Evolutionary conservation across 2,329 filamentous ascomycete genomes (phyloP).

Genomic region (Trichoderma harzianum): DNA sequence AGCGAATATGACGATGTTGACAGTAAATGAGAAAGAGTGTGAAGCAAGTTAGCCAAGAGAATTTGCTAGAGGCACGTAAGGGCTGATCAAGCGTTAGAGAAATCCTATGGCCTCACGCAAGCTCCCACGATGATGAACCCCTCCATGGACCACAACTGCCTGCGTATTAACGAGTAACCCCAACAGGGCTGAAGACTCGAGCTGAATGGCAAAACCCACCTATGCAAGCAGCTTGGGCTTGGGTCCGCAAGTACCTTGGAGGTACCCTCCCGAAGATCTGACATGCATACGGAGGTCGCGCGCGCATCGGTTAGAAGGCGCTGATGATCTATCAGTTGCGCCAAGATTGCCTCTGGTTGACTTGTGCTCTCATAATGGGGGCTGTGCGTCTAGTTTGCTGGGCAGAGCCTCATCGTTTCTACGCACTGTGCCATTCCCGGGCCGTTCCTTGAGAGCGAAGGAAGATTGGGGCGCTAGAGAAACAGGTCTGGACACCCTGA

Average conservation of each 20-base stretch:
- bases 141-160: neutral
- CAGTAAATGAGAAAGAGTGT: neutral
- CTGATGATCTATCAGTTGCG: neutral
- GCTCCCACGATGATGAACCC: neutral
- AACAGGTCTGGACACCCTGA: neutral
- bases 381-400: neutral
- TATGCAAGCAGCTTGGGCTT: neutral
- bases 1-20: neutral
- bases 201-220: neutral
- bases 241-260: neutral
- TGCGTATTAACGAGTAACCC: neutral
- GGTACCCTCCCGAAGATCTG: constrained; percentile 11
- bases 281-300: constrained; percentile 2
- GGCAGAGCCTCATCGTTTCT: constrained; percentile 7
- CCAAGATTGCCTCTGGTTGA: neutral
- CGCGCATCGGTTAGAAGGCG: neutral
- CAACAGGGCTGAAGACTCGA: neutral
- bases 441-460: constrained; percentile 5
- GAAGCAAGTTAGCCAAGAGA: neutral
- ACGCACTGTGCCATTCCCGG: constrained; percentile 7
- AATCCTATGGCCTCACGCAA: neutral
- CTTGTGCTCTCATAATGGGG: neutral
- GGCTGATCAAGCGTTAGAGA: neutral
- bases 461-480: neutral
- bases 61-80: neutral